phyloP scores from a whole-genome alignment of 2,329 filamentous ascomycete genomes.

The Hortaea werneckii region DNA sequence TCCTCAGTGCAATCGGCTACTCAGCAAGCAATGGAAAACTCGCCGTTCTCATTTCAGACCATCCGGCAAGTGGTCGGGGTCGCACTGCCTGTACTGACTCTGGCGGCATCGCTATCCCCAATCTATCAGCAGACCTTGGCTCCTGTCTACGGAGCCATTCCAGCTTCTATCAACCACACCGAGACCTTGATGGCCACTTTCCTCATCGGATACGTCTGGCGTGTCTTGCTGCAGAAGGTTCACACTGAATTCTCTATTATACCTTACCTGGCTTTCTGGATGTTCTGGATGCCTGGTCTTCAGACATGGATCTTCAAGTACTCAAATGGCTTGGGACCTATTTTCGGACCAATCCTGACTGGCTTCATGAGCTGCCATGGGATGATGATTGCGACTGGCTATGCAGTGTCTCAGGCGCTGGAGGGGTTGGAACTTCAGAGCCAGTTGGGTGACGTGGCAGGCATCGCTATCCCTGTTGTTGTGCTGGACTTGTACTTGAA shows the following conservation, averaged over 20 bases:
- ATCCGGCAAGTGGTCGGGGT: neutral
- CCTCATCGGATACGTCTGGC: slow-evolving; percentile 59
- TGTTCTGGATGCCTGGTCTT: slow-evolving; percentile 61
- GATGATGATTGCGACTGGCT: slow-evolving; percentile 31
- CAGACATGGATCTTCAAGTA: slow-evolving; percentile 62
- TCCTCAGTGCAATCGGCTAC: neutral
- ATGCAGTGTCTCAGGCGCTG: slow-evolving; percentile 24
- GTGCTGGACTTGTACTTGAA: slow-evolving; percentile 18
- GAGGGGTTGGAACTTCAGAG: slow-evolving; percentile 5
- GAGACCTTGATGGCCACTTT: slow-evolving; percentile 48
- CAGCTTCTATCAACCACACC: slow-evolving; percentile 64
- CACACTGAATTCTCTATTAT: slow-evolving; percentile 33
- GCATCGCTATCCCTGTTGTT: slow-evolving; percentile 36
- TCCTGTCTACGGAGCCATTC: slow-evolving; percentile 80
- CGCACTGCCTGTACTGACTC: slow-evolving; percentile 10
- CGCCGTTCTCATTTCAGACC: neutral
- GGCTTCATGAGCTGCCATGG: slow-evolving; percentile 61
- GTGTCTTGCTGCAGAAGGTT: slow-evolving; percentile 36
- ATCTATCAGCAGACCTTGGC: slow-evolving; percentile 68
- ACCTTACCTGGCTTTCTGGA: slow-evolving; percentile 58
- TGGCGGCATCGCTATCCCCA: slow-evolving; percentile 56
- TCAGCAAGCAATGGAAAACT: neutral
- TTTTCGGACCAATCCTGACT: slow-evolving; percentile 64
- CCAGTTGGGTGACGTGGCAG: slow-evolving; percentile 31
- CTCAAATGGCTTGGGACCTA: slow-evolving; percentile 56